Base-by-base conservation (phyloP, 306 rosid genomes). In the Ceratonia siliqua region DNA sequence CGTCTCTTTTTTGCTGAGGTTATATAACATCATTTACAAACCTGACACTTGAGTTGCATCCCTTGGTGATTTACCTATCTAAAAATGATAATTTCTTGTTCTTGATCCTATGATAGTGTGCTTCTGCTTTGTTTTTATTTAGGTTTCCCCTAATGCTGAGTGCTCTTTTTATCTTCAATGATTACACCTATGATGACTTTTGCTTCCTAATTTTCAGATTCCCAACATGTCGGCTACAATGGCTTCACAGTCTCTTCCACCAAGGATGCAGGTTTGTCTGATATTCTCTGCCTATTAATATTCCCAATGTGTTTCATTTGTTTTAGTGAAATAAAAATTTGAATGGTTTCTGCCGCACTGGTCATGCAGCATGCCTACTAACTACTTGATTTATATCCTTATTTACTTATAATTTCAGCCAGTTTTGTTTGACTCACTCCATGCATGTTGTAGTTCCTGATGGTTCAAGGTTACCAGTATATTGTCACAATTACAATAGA, bases 171-270 rank as follows among this genome's bases (percentile, higher is more conserved):
- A 27, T n/a, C 64, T 76, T 46, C 66, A 67, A 63, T 55, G 10
- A 76, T 68, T 32, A 30, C 62, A 68, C 57, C 41, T n/a, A 32
- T 79, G 38, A 63, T 68, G 30, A 57, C 33, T 73, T 75, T 74
- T 73, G 42, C 77, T 36, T 67, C 62, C 22, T 54, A 30, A 50
- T 80, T 79, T 81, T 58, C 89, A 91, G 98, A 88, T 94, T 70
- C 96, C 96, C 62, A 94, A 91, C 83, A 88, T 91, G 48, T 91
- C 98, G 0, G 91, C 89, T 13, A 53, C 94, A 52, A 79, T 94
- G 92, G n/a, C 98, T 66, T 89, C 97, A 5, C 93, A 89, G 71
- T 74, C 97, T 73, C 78, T 74, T 68, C 39, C 78, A 61, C 88
- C 96, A 6, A 85, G 96, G 74, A 54, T 89, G 88, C 98, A 89